phyloP scores from a whole-genome alignment of 2,329 filamentous ascomycete species.

The Aspergillus neoniger region DNA sequence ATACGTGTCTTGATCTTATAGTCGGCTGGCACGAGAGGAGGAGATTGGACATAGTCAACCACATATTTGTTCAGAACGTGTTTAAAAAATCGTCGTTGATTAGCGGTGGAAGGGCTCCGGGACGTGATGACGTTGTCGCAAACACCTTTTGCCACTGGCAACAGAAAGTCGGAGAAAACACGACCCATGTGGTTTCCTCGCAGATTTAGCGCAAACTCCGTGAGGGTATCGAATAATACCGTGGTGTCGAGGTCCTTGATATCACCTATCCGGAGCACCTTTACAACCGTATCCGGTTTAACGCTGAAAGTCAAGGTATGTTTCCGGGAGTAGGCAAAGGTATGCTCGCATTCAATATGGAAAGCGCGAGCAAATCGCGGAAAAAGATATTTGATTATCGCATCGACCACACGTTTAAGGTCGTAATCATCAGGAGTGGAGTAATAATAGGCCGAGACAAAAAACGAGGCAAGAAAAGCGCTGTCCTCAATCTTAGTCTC shows the following conservation, averaged over 20 bases:
- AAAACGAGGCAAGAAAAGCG: background rate
- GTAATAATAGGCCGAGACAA: background rate
- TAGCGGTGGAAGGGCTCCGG: too few species aligned
- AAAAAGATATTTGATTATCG: background rate
- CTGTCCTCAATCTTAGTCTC: background rate
- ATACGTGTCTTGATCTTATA: background rate
- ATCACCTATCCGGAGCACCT: background rate
- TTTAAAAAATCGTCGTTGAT: background rate
- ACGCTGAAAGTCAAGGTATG: background rate
- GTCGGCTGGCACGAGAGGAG: background rate
- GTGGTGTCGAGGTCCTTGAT: background rate
- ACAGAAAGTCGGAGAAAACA: background rate
- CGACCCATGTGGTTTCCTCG: background rate
- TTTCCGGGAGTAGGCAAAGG: background rate
- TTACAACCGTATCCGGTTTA: background rate
- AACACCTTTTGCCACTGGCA: background rate
- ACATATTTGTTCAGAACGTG: background rate
- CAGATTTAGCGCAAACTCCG: background rate
- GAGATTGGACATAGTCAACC: background rate
- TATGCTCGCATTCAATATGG: background rate
- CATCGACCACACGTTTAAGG: background rate
- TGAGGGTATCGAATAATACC: background rate
- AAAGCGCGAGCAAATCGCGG: background rate
- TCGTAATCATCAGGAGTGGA: background rate
- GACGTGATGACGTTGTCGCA: background rate